Evolutionary conservation across 495 filamentous ascomycete species (phyloP), one percentile per base, ranked within the genome.

Genomic region (Rostrohypoxylon terebratum): DNA sequence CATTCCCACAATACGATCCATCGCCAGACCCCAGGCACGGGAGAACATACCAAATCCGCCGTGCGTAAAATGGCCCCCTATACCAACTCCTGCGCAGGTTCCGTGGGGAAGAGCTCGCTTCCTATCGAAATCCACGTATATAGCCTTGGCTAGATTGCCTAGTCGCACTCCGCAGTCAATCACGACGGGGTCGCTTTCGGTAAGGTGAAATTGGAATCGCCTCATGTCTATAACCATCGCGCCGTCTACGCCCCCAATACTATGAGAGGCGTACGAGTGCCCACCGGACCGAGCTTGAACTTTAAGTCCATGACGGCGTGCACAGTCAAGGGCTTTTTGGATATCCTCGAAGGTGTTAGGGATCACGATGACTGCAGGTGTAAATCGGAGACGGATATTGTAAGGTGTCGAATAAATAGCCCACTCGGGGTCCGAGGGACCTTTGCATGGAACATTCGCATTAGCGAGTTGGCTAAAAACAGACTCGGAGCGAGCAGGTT

Each of bases 61-160:
- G 59, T 93, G 90, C 0, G 88, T 88, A 48, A 86, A 82, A 72
- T 93, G 92, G 0, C 92, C 92, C 4, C 87, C 90, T 18, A 90
- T 81, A 3, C 92, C 91, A 31, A 92, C 87, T n/a, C 14, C 62
- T 40, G 59, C 87, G 61, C 86, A 90, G 18, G 85, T 87, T 1
- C 89, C 90, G 68, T 91, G 91, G 0, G 90, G 79, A n/a, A 93
- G 80, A 23, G 88, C 90, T 5, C 87, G 80, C 16, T 60, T 60
- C 34, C 11, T 7, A 33, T 16, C 47, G 9, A 8, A 13, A 9
- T 14, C 18, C 16, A 82, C 71, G 59, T 83, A 87, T 8, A 93
- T 76, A 2, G 68, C 77, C 4, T 71, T 38, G 3, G 89, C 87
- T 2, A 93, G 61, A 71, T 91, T 86, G 1, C 90, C 90, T 0